Evolutionary conservation across 2,329 filamentous ascomycete genomes (phyloP).

Genomic region (Epichloe sp.): DNA sequence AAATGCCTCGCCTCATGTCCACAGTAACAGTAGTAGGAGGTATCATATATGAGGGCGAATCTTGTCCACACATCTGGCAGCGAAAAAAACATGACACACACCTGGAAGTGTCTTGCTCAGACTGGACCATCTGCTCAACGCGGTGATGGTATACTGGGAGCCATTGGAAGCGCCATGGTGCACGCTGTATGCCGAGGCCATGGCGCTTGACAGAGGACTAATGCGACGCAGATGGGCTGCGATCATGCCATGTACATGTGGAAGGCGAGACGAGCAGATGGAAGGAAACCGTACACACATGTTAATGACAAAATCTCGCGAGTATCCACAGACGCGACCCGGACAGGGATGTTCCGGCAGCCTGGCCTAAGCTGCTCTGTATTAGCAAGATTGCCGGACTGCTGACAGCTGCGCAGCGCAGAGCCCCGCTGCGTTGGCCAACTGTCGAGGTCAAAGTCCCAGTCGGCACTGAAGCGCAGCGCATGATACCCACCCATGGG

Average conservation of each 20-base stretch:
- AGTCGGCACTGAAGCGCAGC: neutral
- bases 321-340: neutral
- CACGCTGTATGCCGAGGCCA: conserved; percentile 27
- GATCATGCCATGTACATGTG: conserved; percentile 12
- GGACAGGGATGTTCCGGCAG: neutral
- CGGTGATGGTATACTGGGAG: conserved; percentile 48
- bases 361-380: neutral
- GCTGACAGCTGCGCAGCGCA: neutral
- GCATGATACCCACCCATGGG: neutral
- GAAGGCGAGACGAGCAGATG: neutral
- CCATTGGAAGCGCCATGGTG: conserved; percentile 21
- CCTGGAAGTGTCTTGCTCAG: conserved; percentile 58
- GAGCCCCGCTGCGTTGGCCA: neutral
- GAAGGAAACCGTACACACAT: neutral
- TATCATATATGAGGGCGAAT: neutral
- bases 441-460: neutral
- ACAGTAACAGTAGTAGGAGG: too few relatives aligned
- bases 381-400: too few relatives aligned
- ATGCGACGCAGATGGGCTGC: conserved; percentile 11
- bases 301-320: neutral
- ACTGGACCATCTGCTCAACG: conserved; percentile 74
- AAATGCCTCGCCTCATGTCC: too few relatives aligned
- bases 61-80: neutral
- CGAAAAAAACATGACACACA: conserved; percentile 20
- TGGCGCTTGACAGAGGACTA: conserved; percentile 18